Percentiles rank a stretch among this genome's conserved stretches.
These are phyloP conservation scores for Hypoxylon crocopeplum DNA, from an alignment of 495 filamentous ascomycete genomes.

Conservation along the genomic window DNA sequence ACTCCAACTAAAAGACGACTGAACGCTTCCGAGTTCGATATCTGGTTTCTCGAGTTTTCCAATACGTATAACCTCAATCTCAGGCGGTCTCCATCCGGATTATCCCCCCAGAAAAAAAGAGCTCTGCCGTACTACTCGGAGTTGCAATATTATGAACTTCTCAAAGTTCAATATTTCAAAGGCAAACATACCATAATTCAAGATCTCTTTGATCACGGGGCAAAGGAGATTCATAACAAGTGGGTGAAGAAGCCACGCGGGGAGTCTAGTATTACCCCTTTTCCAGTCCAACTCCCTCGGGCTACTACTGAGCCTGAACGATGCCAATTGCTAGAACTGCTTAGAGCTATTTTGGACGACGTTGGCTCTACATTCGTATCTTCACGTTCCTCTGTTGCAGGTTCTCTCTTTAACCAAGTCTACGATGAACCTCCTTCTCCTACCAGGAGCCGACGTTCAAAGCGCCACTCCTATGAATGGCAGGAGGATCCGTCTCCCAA, in stretches of 20 bases:
- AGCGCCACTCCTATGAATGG: slow-evolving; percentile 28
- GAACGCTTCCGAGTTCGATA: slow-evolving; percentile 22
- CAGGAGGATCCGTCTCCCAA: slow-evolving; percentile 12
- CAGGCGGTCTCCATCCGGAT: slow-evolving; percentile 23
- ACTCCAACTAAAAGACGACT: slow-evolving; percentile 20
- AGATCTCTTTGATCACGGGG: slow-evolving; percentile 28
- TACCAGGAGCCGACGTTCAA: slow-evolving; percentile 8
- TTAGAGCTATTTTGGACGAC: slow-evolving; percentile 32
- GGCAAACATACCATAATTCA: slow-evolving; percentile 24
- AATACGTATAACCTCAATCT: slow-evolving; percentile 38
- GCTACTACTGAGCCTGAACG: slow-evolving; percentile 37
- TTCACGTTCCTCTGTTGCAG: slow-evolving; percentile 11
- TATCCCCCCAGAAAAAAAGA: slow-evolving; percentile 23
- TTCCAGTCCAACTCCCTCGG: slow-evolving; percentile 23
- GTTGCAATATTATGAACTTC: slow-evolving; percentile 28
- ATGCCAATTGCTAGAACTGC: slow-evolving; percentile 13
- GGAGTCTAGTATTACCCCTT: slow-evolving; percentile 22
- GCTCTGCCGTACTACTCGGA: slow-evolving; percentile 31
- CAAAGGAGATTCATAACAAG: slow-evolving; percentile 35
- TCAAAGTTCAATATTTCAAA: slow-evolving; percentile 30
- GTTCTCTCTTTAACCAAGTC: neutral
- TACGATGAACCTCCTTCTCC: slow-evolving; percentile 23
- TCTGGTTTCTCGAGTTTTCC: slow-evolving; percentile 44
- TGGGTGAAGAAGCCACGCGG: slow-evolving; percentile 39
- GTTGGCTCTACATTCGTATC: slow-evolving; percentile 11